A percentile compares a stretch with the other conserved stretches of the same genome.
phyloP scores from a whole-genome alignment of 441 rosid species.

The Aleurites moluccanus region DNA sequence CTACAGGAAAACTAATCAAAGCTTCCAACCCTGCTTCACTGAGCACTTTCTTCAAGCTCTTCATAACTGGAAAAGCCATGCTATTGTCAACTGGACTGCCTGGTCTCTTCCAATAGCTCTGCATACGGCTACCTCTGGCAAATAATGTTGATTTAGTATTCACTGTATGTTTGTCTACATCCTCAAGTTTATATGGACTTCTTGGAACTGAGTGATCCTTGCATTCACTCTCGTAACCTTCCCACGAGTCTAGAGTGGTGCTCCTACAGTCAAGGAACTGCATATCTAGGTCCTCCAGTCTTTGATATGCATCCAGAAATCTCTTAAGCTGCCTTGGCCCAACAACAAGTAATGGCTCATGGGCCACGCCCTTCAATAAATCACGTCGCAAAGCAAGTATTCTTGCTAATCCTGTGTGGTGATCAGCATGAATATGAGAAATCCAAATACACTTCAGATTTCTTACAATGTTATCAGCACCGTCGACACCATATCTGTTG shows the following conservation, averaged over 20 bases:
- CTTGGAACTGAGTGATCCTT: conserved; percentile 23
- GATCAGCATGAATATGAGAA: conserved; percentile 97
- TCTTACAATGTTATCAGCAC: conserved; percentile 66
- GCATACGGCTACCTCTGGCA: conserved; percentile 63
- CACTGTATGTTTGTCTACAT: conserved; percentile 11
- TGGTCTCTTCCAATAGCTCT: conserved; percentile 63
- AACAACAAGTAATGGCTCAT: conserved; percentile 75
- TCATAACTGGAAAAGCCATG: conserved; percentile 41
- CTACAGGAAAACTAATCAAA: conserved; percentile 84
- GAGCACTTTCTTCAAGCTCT: conserved; percentile 60
- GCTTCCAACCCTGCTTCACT: conserved; percentile 59
- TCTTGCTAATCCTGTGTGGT: conserved; percentile 84
- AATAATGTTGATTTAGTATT: conserved; percentile 46
- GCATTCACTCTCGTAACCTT: conserved; percentile 43
- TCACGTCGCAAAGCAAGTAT: conserved; percentile 75
- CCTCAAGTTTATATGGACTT: conserved; percentile 23
- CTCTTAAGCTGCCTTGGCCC: conserved; percentile 79
- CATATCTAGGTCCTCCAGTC: conserved; percentile 89
- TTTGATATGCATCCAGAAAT: conserved; percentile 87
- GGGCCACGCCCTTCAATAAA: conserved; percentile 58
- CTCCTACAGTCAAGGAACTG: conserved; percentile 81
- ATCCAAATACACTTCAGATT: conserved; percentile 80
- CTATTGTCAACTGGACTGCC: conserved; percentile 47
- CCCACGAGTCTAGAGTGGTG: conserved; percentile 63
- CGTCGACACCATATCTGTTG: conserved; percentile 68